Conservation (phyloP, 495 filamentous ascomycete species). For the Lepraria neglecta region DNA sequence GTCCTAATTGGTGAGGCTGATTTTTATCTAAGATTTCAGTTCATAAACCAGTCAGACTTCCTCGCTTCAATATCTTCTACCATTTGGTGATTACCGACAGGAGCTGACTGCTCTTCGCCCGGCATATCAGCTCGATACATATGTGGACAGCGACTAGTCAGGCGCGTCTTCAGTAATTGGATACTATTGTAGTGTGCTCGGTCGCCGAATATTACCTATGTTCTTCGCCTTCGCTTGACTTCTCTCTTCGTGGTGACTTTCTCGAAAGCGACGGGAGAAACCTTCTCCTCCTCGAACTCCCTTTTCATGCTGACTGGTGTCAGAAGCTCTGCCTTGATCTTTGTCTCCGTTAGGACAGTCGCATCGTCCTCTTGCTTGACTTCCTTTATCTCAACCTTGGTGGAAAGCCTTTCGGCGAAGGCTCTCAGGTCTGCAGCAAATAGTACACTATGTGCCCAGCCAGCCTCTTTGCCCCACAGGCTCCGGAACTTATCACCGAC, state of each 20-base stretch:
- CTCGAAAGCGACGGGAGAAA: constrained; percentile 29
- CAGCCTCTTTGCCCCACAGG: constrained; percentile 89
- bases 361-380: constrained; percentile 31
- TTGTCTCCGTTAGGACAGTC: constrained; percentile 27
- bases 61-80: constrained; percentile 2
- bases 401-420: constrained; percentile 54
- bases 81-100: neutral
- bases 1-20: constrained; percentile 10
- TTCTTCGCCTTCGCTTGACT: constrained; percentile 22
- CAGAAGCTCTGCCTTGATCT: constrained; percentile 24
- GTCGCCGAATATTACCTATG: constrained; percentile 41
- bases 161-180: no score
- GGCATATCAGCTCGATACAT: constrained; percentile 1
- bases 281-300: constrained; percentile 29
- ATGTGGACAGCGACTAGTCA: neutral
- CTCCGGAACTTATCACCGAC: constrained; percentile 84
- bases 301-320: constrained; percentile 31
- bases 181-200: constrained; percentile 1
- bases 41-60: neutral
- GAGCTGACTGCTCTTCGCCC: neutral
- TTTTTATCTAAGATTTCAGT: neutral
- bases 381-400: constrained; percentile 47
- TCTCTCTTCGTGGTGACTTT: constrained; percentile 16
- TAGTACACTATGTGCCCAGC: constrained; percentile 95
- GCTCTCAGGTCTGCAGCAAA: constrained; percentile 90